Conservation (phyloP, 2,329 filamentous ascomycete species). For the Neophaeococcomyces mojaviensis region DNA sequence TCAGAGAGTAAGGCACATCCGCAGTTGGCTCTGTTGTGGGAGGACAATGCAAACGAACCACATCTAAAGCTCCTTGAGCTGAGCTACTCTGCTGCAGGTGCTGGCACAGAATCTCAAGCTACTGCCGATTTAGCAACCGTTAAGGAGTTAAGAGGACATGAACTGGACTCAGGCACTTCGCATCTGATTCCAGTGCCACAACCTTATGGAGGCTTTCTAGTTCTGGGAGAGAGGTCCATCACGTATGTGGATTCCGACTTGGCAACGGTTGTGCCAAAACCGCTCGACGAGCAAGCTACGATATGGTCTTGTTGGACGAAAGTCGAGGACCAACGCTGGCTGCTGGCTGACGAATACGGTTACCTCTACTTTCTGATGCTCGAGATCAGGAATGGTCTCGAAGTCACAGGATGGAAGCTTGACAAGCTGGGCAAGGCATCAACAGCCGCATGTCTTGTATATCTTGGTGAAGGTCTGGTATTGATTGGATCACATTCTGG, state of each 20-base stretch:
- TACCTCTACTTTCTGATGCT: constrained; percentile 78
- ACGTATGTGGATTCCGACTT: constrained; percentile 76
- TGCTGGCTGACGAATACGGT: constrained; percentile 90
- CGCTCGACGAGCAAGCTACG: constrained; percentile 60
- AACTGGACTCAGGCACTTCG: constrained; percentile 52
- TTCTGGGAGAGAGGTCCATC: constrained; percentile 73
- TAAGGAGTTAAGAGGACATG: constrained; percentile 37
- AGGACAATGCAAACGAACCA: constrained; percentile 53
- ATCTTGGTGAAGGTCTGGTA: constrained; percentile 63
- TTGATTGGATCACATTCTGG: constrained; percentile 91
- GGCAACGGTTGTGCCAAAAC: constrained; percentile 57
- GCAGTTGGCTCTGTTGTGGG: constrained; percentile 57
- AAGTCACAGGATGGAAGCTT: constrained; percentile 66
- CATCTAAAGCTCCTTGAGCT: constrained; percentile 50
- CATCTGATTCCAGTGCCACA: constrained; percentile 55
- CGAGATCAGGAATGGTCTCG: constrained; percentile 49
- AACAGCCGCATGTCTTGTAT: constrained; percentile 69
- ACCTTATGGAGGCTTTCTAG: constrained; percentile 61
- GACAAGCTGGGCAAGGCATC: constrained; percentile 61
- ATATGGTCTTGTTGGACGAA: constrained; percentile 90
- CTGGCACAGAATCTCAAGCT: constrained; percentile 26
- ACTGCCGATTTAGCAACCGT: constrained; percentile 48
- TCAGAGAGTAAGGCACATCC: constrained; percentile 43
- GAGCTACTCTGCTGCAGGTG: constrained; percentile 41
- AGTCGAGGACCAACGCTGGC: constrained; percentile 71